These are phyloP conservation scores for Pseudocercospora musae DNA, from an alignment of 2,329 filamentous ascomycete genomes.

Conservation along the genomic window DNA sequence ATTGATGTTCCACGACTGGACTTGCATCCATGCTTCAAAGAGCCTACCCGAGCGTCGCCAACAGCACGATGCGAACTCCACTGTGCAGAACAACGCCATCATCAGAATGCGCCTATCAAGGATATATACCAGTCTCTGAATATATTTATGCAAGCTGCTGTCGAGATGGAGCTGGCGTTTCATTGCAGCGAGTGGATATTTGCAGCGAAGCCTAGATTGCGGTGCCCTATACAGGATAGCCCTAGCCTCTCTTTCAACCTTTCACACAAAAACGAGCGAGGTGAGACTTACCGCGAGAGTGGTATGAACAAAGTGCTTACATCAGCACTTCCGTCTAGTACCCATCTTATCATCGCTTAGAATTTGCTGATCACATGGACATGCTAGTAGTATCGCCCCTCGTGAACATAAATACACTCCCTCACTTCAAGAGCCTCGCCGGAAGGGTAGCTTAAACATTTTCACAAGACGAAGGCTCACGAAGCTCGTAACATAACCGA, in stretches of 20 bases:
- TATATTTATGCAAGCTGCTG: too few relatives aligned
- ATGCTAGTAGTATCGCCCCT: too few relatives aligned
- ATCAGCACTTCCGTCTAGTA: not conserved
- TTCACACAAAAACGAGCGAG: not conserved
- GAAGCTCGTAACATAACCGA: not conserved
- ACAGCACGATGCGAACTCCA: not conserved
- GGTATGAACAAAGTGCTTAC: not conserved
- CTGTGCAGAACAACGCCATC: too few relatives aligned
- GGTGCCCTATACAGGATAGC: not conserved
- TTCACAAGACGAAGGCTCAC: not conserved
- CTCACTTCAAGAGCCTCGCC: too few relatives aligned
- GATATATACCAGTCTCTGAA: too few relatives aligned
- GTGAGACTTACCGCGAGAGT: too few relatives aligned
- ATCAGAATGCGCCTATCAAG: too few relatives aligned
- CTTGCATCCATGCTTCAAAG: not conserved
- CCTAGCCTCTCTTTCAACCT: not conserved
- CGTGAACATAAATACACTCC: too few relatives aligned
- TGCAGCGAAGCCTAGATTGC: too few relatives aligned
- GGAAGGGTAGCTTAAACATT: not conserved
- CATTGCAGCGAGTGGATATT: too few relatives aligned
- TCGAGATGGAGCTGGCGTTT: too few relatives aligned
- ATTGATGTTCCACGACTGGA: not conserved
- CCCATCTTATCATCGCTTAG: not conserved
- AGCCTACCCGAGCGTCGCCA: not conserved
- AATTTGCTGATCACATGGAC: not conserved